Evolutionary conservation across 345 rosid genomes (phyloP).

Genomic region (Pelargonium nanum): DNA sequence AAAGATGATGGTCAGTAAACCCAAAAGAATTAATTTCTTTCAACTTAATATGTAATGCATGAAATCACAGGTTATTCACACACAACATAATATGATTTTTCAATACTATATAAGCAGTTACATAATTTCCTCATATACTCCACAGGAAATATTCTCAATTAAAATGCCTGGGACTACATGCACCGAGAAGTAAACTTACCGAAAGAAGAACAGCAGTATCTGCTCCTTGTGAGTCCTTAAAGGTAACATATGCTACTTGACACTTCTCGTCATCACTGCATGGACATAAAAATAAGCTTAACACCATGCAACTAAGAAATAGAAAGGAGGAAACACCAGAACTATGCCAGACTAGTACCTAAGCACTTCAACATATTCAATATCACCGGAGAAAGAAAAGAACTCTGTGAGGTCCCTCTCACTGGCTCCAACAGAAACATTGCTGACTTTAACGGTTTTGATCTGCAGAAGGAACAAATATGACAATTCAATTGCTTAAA

Average conservation of each 20-base stretch:
- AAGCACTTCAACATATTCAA: conserved; percentile 28
- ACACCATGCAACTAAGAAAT: not conserved
- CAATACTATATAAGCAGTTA: not conserved
- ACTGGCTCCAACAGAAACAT: conserved; percentile 26
- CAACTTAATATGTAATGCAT: not conserved
- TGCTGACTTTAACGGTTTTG: conserved; percentile 27
- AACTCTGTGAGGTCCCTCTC: conserved; percentile 30
- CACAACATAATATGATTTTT: too few species aligned
- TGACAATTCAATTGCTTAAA: not conserved
- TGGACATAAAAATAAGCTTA: conserved; percentile 9
- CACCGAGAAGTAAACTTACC: conserved; percentile 26
- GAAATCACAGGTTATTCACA: not conserved
- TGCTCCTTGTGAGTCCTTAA: conserved; percentile 52
- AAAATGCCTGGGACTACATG: not conserved
- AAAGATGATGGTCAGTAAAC: not conserved
- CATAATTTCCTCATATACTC: not conserved
- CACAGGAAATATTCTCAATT: not conserved
- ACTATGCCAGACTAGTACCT: conserved; percentile 12
- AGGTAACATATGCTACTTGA: conserved; percentile 51
- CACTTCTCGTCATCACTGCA: conserved; percentile 53
- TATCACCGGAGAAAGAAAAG: conserved; percentile 31
- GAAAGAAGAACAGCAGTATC: conserved; percentile 68
- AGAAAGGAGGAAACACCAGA: not conserved
- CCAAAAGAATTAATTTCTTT: not conserved
- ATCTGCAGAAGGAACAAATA: conserved; percentile 12